Percentiles rank a stretch among this genome's conserved stretches.
Evolutionary conservation across 331 rosid genomes (phyloP).

Genomic region (Malus hybrid): DNA sequence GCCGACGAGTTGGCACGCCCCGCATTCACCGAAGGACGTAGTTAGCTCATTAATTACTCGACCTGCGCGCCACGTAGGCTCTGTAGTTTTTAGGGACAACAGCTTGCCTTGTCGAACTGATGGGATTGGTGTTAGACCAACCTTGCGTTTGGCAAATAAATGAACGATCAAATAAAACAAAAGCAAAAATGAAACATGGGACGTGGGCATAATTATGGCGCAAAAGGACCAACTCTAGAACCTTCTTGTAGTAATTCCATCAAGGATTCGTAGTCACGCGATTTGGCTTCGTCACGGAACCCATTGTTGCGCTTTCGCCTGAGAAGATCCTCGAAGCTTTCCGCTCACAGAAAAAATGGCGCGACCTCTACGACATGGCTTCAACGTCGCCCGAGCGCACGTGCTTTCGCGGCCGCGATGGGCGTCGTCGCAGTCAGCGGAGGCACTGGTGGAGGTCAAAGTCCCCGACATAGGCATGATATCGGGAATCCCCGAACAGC

Average conservation of each 20-base stretch:
- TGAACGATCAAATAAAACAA: neutral
- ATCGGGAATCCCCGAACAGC: slow-evolving; percentile 77
- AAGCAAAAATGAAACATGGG: neutral
- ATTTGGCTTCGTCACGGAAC: neutral
- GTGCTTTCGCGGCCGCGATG: neutral
- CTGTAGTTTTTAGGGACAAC: too few species aligned
- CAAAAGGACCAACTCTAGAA: neutral
- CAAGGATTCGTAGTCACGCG: neutral
- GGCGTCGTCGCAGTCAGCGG: slow-evolving; percentile 31
- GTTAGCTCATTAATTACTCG: too few species aligned
- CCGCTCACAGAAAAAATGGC: slow-evolving; percentile 33
- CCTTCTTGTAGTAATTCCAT: slow-evolving; percentile 1
- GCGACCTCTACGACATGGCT: slow-evolving; percentile 32
- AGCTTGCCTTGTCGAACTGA: too few species aligned
- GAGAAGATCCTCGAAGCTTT: neutral
- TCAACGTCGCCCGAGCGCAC: slow-evolving; percentile 24
- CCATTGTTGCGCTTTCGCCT: neutral
- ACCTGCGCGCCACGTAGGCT: too few species aligned
- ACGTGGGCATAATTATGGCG: neutral
- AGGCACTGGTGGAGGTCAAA: slow-evolving; percentile 47
- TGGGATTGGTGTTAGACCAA: too few species aligned
- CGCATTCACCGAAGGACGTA: too few species aligned
- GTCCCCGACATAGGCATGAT: slow-evolving; percentile 54
- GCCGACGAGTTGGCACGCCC: too few species aligned
- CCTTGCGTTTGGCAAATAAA: too few species aligned